Base-by-base conservation (phyloP, 164 flowering plant species). In the Vitis labrusca region DNA sequence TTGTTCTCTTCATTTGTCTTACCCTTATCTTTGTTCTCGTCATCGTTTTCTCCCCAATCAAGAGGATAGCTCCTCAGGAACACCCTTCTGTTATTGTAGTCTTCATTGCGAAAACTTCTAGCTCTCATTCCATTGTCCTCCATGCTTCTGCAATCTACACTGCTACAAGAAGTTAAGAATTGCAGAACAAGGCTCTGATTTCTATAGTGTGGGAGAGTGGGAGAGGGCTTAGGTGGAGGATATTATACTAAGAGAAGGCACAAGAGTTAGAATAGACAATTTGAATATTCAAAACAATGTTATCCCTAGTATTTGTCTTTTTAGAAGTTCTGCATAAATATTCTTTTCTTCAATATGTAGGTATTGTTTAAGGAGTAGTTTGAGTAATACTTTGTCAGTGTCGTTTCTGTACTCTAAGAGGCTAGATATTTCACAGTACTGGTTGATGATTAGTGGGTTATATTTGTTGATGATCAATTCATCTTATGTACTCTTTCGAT, bases 31-130 rank as follows among this genome's bases (percentile, higher is more conserved):
- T 16, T 66, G 30, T 74, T 10, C n/a, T 51, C 48, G 10, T 63
- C 70, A 13, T 65, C 82, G 32, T 75, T 83, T 53, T 30, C 74
- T 66, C 68, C 82, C 81, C 81, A 78, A 2, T 77, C 76, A 70
- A 86, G 86, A 57, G 90, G 88, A 64, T 84, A 85, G 78, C 90
- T 86, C 69, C 83, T 81, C 66, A 85, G 48, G 80, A 83, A 85
- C 63, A 70, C 83, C 62, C 84, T 77, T 63, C 86, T 70, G 65
- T 61, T 85, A 68, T 69, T 77, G 79, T 85, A 85, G 77, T 83
- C 84, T 71, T 85, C 83, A n/a, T 80, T 1, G 19, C 83, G 81
- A 49, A 82, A 84, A 71, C 82, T 83, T 61, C 77, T 74, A 27
- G 77, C 49, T 50, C 75, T 73, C 71, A 67, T 13, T 52, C 63